Percentiles rank a stretch among this genome's conserved stretches.
Conservation (phyloP, 805 yeast species). For the Wickerhamomyces bisporus region DNA sequence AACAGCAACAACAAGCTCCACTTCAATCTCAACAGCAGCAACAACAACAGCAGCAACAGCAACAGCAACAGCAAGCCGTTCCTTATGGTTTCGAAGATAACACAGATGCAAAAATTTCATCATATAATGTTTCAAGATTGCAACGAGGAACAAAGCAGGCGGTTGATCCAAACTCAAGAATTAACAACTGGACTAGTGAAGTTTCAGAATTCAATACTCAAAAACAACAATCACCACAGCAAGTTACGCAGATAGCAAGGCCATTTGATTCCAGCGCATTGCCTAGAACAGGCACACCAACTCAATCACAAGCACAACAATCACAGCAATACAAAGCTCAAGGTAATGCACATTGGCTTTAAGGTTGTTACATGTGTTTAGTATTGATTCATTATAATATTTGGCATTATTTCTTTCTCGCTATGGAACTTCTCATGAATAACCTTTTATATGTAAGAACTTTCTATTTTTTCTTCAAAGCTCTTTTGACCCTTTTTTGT, state of each 20-base stretch:
- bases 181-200: background rate
- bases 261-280: no score
- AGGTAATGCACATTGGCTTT: slow-evolving; percentile 14
- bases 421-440: background rate
- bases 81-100: background rate
- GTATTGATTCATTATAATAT: no score
- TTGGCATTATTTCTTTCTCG: background rate
- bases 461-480: slow-evolving; percentile 7
- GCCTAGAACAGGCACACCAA: no score
- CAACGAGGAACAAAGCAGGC: background rate
- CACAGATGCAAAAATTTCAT: no score
- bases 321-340: slow-evolving; percentile 4
- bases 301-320: background rate
- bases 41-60: slow-evolving; percentile 12
- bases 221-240: background rate
- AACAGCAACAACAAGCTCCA: slow-evolving; percentile 12
- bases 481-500: slow-evolving; percentile 34
- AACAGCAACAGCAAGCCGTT: slow-evolving; percentile 6
- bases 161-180: background rate
- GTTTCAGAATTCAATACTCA: background rate
- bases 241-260: no score
- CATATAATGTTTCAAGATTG: background rate
- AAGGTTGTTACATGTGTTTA: background rate
- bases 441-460: background rate
- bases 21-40: slow-evolving; percentile 16